A percentile compares a stretch with the other conserved stretches of the same genome.
These are phyloP conservation scores for Pterula multifida DNA, from an alignment of 1,284 basidiomycete genomes.

Conservation along the genomic window DNA sequence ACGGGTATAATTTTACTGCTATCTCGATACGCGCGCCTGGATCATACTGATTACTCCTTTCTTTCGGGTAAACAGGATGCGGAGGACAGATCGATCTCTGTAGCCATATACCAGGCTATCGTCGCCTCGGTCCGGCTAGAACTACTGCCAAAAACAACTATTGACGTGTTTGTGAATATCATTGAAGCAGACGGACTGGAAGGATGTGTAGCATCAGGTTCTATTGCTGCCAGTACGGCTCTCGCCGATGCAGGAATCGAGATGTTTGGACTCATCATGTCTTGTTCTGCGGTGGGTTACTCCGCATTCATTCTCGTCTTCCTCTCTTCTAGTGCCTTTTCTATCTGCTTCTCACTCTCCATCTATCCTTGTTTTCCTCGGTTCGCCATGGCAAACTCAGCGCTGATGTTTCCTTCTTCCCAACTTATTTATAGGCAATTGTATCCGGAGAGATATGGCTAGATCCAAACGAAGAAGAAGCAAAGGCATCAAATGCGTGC, in stretches of 20 bases:
- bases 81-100: conserved; percentile 78
- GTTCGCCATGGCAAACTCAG: not conserved
- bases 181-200: conserved; percentile 87
- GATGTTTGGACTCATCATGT: conserved; percentile 73
- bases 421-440: conserved; percentile 29
- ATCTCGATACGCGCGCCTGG: too few relatives aligned
- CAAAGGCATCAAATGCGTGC: conserved; percentile 39
- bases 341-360: not conserved
- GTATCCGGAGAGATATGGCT: conserved; percentile 48
- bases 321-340: not conserved
- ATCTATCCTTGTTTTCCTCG: conserved; percentile 7
- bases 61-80: conserved; percentile 60
- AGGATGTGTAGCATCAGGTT: conserved; percentile 72
- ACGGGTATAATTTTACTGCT: conserved; percentile 48
- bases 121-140: conserved; percentile 80
- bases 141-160: conserved; percentile 84
- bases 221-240: conserved; percentile 83
- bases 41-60: too few relatives aligned
- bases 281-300: conserved; percentile 57
- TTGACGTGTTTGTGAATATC: conserved; percentile 86
- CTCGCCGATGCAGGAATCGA: conserved; percentile 85
- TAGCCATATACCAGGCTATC: conserved; percentile 80
- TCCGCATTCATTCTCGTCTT: conserved; percentile 7
- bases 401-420: not conserved
- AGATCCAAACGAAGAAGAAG: conserved; percentile 73